These are phyloP conservation scores for Closterium sp. DNA, from an alignment of 139 green algal genomes.

Conservation along the genomic window DNA sequence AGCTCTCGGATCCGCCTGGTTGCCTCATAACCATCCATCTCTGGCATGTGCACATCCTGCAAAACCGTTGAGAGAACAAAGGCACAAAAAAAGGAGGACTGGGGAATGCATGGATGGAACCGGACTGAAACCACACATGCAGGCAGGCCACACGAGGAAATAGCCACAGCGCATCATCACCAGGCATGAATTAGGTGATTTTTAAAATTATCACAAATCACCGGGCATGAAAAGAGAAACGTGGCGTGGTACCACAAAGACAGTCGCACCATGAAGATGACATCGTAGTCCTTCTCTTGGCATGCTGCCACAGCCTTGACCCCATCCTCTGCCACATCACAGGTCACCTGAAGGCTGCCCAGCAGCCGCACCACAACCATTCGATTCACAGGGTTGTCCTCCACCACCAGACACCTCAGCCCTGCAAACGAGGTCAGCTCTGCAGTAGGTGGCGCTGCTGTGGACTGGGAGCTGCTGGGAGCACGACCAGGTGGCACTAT, in stretches of 20 bases:
- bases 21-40: background rate
- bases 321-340: conserved; percentile 31
- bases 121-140: background rate
- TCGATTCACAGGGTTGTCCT: conserved; percentile 40
- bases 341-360: conserved; percentile 20
- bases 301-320: conserved; percentile 22
- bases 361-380: conserved; percentile 31
- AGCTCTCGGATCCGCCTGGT: background rate
- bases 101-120: too few species aligned
- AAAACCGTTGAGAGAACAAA: background rate
- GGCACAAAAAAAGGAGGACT: background rate
- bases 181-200: too few species aligned
- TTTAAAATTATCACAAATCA: too few species aligned
- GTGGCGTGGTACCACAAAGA: too few species aligned
- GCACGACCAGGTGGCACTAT: background rate
- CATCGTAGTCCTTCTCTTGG: conserved; percentile 19
- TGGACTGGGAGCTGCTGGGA: background rate
- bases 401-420: conserved; percentile 25
- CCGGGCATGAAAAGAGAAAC: too few species aligned
- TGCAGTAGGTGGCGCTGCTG: background rate
- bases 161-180: too few species aligned
- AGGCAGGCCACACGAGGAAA: too few species aligned
- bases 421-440: background rate
- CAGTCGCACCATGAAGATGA: conserved; percentile 31
- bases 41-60: background rate